Percentiles rank a stretch among this genome's conserved stretches.
phyloP scores from a whole-genome alignment of 768 basidiomycete species.

The Tulasnella calospora region DNA sequence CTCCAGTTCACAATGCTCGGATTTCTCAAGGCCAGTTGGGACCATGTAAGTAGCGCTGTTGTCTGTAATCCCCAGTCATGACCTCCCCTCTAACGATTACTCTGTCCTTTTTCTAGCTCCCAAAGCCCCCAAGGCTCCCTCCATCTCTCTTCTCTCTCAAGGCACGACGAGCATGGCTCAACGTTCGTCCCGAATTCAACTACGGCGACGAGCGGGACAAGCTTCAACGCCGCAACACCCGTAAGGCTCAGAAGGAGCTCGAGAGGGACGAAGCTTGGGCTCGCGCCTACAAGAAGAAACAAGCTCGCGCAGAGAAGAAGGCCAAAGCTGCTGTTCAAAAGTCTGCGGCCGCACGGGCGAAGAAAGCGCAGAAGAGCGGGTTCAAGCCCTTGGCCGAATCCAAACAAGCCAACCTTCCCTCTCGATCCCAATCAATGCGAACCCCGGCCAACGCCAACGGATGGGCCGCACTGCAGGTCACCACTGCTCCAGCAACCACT shows the following conservation, averaged over 20 bases:
- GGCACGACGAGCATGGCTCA: conserved; percentile 19
- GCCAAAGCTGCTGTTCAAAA: not conserved
- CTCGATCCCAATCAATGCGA: conserved; percentile 1
- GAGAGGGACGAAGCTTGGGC: conserved; percentile 26
- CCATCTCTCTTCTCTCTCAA: conserved; percentile 18
- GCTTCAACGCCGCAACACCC: conserved; percentile 15
- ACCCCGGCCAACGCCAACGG: not conserved
- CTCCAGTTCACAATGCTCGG: conserved; percentile 13
- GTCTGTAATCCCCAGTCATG: not conserved
- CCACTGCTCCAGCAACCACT: not conserved
- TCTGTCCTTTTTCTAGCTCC: not conserved
- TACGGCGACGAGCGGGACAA: conserved; percentile 24
- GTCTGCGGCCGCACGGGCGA: not conserved
- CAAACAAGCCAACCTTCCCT: conserved; percentile 5
- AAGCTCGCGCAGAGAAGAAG: conserved; percentile 1
- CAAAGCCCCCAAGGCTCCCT: conserved; percentile 17
- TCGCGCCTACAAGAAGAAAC: conserved; percentile 1
- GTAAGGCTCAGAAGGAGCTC: conserved; percentile 13
- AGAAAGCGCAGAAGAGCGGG: conserved; percentile 5
- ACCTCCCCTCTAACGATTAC: not conserved
- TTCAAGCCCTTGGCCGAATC: conserved; percentile 4
- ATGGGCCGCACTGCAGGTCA: conserved; percentile 6
- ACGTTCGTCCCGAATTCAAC: conserved; percentile 15
- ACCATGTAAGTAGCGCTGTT: conserved; percentile 18
- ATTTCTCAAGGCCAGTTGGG: conserved; percentile 23